Base-by-base conservation (phyloP, 2,329 filamentous ascomycete species). In the Diaporthe eres region DNA sequence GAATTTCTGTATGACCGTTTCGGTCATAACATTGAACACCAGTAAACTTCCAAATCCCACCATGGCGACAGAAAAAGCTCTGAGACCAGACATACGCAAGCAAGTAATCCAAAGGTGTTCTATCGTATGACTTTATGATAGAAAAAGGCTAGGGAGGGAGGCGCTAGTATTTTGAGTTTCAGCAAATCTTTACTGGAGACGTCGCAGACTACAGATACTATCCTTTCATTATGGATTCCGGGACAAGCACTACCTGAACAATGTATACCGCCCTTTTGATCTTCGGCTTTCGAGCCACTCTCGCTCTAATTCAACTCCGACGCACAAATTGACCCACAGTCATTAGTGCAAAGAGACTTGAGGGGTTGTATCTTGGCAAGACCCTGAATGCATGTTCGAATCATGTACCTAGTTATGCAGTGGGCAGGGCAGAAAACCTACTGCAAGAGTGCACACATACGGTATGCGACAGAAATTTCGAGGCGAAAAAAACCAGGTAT, bases 351-450 rank as follows among this genome's bases (percentile, higher is more conserved):
- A 22, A 47, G 25, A 8, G 25, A 47, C 15, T 22, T 44, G 39
- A 28, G 58, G n/a, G 37, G 39, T 44, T n/a, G 19, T 44, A n/a
- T 25, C 58, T 63, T 39, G 57, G 57, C 37, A 63, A 47, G 60
- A 63, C 39, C 25, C 39, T 47, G 39, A 31, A 15, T 31, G 60
- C 17, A 28, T 28, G 42, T 44, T 49, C 47, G 61, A 65, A 65
- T 47, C 60, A 31, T 47, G 60, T 63, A 44, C 17, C 25, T 19
- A 47, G 39, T 31, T 42, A n/a, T 2, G 22, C 6, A 42, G 58
- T 61, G 37, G 34, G n/a, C 58, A 25, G 13, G 6, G 22, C 15
- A 31, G 34, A 39, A 39, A 61, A 34, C 37, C 6, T 61, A 34
- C 37, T n/a, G 55, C 55, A 57, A 34, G 4, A 34, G 2, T 19